Percentiles rank a stretch among this genome's conserved stretches.
These are phyloP conservation scores for Aspergillus diversus DNA, from an alignment of 495 filamentous ascomycete genomes.

Conservation along the genomic window DNA sequence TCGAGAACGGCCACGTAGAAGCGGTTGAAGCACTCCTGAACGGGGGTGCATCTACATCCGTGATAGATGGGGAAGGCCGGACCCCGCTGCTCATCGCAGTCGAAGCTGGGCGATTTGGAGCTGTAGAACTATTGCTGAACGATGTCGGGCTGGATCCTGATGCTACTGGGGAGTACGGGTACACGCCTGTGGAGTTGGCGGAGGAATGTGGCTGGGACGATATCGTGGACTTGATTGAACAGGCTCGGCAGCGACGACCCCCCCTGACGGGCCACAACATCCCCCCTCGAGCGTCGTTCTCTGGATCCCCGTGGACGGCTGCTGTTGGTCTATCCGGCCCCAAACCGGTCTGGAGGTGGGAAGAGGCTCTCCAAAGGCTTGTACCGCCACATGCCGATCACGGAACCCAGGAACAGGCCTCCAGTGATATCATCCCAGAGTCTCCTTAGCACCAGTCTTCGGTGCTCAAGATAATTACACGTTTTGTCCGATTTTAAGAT, in stretches of 20 bases:
- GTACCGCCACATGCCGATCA: background rate
- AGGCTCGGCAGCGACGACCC: background rate
- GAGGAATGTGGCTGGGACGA: constrained; percentile 16
- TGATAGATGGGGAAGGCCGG: background rate
- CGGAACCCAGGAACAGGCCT: too few species aligned
- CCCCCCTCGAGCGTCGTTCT: background rate
- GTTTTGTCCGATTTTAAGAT: too few species aligned
- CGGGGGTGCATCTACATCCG: background rate
- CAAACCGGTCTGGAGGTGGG: background rate
- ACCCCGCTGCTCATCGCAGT: constrained; percentile 11
- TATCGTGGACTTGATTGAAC: constrained; percentile 8
- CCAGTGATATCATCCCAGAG: too few species aligned
- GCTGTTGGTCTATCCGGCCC: constrained; percentile 2
- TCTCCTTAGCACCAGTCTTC: too few species aligned
- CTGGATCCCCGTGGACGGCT: background rate
- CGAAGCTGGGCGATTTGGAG: constrained; percentile 4
- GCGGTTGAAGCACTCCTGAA: constrained; percentile 14
- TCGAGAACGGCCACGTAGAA: constrained; percentile 25
- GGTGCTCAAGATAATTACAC: too few species aligned
- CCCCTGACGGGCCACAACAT: background rate
- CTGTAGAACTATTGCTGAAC: constrained; percentile 4
- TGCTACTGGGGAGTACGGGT: constrained; percentile 6
- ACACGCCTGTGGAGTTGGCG: constrained; percentile 7
- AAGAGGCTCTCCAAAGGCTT: background rate
- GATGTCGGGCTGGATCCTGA: constrained; percentile 11